Percentiles rank a stretch among this genome's conserved stretches.
These are phyloP conservation scores for Dicorynia guianensis DNA, from an alignment of 306 rosid genomes.

Conservation along the genomic window DNA sequence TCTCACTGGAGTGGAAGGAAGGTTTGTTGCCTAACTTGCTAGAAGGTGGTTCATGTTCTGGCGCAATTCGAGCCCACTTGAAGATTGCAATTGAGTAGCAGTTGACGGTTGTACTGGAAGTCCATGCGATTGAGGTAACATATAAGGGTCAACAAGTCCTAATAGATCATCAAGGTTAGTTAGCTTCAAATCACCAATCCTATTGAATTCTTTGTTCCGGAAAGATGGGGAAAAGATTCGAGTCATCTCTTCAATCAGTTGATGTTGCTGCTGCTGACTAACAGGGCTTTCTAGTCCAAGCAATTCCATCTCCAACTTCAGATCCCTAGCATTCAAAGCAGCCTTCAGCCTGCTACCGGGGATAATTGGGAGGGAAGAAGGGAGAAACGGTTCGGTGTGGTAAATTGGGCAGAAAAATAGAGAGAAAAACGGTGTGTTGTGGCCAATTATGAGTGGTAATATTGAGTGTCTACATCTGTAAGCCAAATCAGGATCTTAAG, in stretches of 20 bases:
- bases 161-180: constrained; percentile 85
- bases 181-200: constrained; percentile 80
- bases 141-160: constrained; percentile 72
- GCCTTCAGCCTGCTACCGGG: constrained; percentile 87
- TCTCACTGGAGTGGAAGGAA: constrained; percentile 82
- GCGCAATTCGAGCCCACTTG: constrained; percentile 72
- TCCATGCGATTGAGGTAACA: constrained; percentile 75
- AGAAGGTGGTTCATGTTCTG: constrained; percentile 95
- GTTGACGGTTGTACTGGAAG: constrained; percentile 61
- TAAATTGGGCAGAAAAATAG: too few relatives aligned
- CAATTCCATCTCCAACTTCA: constrained; percentile 84
- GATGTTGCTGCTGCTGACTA: constrained; percentile 70
- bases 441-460: too few relatives aligned
- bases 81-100: constrained; percentile 69
- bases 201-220: constrained; percentile 58
- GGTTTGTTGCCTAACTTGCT: constrained; percentile 75
- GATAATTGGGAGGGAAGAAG: too few relatives aligned
- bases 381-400: too few relatives aligned
- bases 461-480: too few relatives aligned
- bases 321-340: constrained; percentile 82
- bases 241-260: constrained; percentile 85
- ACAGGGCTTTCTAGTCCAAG: constrained; percentile 64
- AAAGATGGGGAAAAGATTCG: constrained; percentile 86
- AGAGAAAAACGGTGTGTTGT: too few relatives aligned
- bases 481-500: too few relatives aligned